These are phyloP conservation scores for Ceratorhiza oryzae-sativae DNA, from an alignment of 1,284 basidiomycete genomes.

Conservation along the genomic window DNA sequence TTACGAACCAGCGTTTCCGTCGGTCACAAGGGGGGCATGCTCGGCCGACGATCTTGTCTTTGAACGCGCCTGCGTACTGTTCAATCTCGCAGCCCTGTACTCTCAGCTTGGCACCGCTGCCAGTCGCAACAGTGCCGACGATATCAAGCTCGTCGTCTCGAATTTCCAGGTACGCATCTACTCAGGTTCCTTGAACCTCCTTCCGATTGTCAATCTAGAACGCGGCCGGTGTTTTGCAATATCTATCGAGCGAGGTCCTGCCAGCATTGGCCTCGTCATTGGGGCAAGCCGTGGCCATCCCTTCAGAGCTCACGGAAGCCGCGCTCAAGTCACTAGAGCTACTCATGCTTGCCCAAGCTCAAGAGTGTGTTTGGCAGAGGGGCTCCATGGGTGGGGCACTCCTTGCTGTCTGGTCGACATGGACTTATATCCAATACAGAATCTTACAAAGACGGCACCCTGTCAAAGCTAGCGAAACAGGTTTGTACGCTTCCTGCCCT, in stretches of 20 bases:
- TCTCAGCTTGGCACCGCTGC: constrained; percentile 72
- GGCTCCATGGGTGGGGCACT: constrained; percentile 78
- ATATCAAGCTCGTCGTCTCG: constrained; percentile 58
- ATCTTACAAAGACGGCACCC: constrained; percentile 73
- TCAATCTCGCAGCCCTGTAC: constrained; percentile 84
- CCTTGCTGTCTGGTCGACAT: neutral
- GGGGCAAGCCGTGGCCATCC: constrained; percentile 57
- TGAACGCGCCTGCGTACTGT: constrained; percentile 78
- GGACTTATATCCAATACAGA: neutral
- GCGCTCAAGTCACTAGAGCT: constrained; percentile 72
- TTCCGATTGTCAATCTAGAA: constrained; percentile 55
- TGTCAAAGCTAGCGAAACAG: constrained; percentile 85
- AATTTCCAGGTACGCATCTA: constrained; percentile 39
- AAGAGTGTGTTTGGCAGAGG: constrained; percentile 97
- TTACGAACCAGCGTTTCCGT: constrained; percentile 75
- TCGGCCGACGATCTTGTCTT: constrained; percentile 76
- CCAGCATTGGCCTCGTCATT: constrained; percentile 63
- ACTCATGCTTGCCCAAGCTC: constrained; percentile 92
- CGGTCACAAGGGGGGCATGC: constrained; percentile 62
- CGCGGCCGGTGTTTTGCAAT: constrained; percentile 77
- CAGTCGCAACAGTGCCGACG: constrained; percentile 74
- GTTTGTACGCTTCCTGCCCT: constrained; percentile 50
- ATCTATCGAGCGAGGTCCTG: constrained; percentile 65
- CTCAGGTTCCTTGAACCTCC: neutral
- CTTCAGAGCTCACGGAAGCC: constrained; percentile 69